These are phyloP conservation scores for Smittium culicis DNA, from an alignment of 371 early-diverging fungal species.

Conservation along the genomic window DNA sequence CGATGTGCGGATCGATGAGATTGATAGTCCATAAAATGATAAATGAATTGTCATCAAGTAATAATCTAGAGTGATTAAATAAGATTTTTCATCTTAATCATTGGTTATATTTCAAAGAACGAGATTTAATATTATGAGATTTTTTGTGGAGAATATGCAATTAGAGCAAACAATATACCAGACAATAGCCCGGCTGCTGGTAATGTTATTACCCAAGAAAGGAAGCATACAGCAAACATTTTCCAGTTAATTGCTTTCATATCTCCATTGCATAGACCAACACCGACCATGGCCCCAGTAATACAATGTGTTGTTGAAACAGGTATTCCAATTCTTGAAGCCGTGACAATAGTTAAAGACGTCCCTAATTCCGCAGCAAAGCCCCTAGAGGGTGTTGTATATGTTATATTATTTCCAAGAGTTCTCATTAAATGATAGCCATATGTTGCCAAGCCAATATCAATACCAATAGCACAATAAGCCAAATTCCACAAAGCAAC, in stretches of 20 bases:
- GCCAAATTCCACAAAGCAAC: constrained; percentile 64
- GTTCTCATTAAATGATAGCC: constrained; percentile 59
- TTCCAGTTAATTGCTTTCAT: constrained; percentile 65
- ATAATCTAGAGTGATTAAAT: too few relatives aligned
- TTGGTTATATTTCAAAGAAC: too few relatives aligned
- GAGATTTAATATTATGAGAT: too few relatives aligned
- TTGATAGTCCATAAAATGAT: too few relatives aligned
- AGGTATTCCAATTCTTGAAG: constrained; percentile 65
- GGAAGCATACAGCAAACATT: constrained; percentile 49
- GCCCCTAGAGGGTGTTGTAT: constrained; percentile 69
- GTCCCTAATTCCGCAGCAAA: constrained; percentile 73
- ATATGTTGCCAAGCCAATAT: constrained; percentile 54
- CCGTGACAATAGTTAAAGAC: constrained; percentile 70
- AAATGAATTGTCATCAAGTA: too few relatives aligned
- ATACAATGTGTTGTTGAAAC: constrained; percentile 83
- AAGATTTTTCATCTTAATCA: too few relatives aligned
- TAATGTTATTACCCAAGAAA: constrained; percentile 67
- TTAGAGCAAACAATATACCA: constrained; percentile 52
- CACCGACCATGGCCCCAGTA: constrained; percentile 66
- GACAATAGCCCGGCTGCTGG: constrained; percentile 56
- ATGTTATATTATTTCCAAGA: constrained; percentile 75
- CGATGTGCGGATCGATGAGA: too few relatives aligned
- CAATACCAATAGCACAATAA: constrained; percentile 66
- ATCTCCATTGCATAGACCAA: constrained; percentile 66
- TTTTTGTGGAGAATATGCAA: constrained; percentile 44